A percentile compares a stretch with the other conserved stretches of the same genome.
phyloP scores from a whole-genome alignment of 129 eudicot genomes.

The Oenanthe sinensis region DNA sequence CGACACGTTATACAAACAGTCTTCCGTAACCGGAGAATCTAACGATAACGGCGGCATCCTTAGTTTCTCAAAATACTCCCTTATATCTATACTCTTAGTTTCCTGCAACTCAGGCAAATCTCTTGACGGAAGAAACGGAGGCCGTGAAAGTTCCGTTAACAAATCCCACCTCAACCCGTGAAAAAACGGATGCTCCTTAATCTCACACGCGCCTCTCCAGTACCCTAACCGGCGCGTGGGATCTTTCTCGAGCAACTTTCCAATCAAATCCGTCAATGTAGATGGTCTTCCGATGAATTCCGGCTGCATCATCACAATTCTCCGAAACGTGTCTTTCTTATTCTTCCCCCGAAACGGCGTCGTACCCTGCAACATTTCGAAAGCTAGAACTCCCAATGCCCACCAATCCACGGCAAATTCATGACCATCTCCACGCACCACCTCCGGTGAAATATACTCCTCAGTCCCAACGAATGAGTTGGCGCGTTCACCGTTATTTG shows the following conservation, averaged over 20 bases:
- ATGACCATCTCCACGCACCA: constrained; percentile 75
- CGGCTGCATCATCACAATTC: constrained; percentile 45
- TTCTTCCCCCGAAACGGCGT: constrained; percentile 74
- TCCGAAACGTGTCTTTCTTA: constrained; percentile 64
- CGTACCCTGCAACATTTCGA: constrained; percentile 88
- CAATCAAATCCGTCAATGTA: constrained; percentile 59
- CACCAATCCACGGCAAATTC: constrained; percentile 92
- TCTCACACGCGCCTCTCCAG: constrained; percentile 60
- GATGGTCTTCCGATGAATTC: constrained; percentile 51
- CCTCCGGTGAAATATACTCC: constrained; percentile 87
- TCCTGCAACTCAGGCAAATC: constrained; percentile 27
- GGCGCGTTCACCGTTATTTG: constrained; percentile 42
- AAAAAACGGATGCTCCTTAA: constrained; percentile 65
- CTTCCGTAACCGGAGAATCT: constrained; percentile 56
- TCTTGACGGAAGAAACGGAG: constrained; percentile 61
- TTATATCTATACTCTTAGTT: constrained; percentile 19
- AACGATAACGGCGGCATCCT: constrained; percentile 45
- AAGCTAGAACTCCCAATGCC: constrained; percentile 68
- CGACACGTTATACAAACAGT: constrained; percentile 39
- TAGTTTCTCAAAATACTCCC: constrained; percentile 51
- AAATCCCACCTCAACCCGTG: constrained; percentile 67
- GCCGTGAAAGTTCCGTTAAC: constrained; percentile 63
- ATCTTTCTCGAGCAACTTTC: constrained; percentile 54
- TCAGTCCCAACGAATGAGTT: constrained; percentile 92
- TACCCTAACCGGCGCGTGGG: constrained; percentile 72